Evolutionary conservation across 2,329 filamentous ascomycete genomes (phyloP).

Genomic region (Anthostomella pinea): DNA sequence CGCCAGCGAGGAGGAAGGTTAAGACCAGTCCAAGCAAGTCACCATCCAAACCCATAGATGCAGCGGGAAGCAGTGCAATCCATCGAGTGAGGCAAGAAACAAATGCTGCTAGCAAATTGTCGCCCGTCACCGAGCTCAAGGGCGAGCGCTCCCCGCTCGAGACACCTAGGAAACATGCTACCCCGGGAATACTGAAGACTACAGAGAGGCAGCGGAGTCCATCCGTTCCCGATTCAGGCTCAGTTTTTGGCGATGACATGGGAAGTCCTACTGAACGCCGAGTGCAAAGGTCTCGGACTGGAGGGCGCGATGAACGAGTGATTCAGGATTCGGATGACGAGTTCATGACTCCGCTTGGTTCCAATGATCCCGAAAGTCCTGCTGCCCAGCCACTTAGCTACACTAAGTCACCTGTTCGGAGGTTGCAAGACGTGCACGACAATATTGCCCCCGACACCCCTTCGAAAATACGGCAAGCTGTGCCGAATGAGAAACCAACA

Average conservation of each 20-base stretch:
- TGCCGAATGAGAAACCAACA: conserved; percentile 12
- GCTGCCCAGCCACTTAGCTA: conserved; percentile 17
- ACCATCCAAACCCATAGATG: conserved; percentile 13
- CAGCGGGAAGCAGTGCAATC: conserved; percentile 6
- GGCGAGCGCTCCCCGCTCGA: conserved; percentile 25
- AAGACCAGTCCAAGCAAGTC: conserved; percentile 20
- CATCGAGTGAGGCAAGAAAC: conserved; percentile 8
- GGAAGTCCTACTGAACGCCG: conserved; percentile 19
- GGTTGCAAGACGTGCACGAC: conserved; percentile 13
- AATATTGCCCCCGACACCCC: conserved; percentile 25
- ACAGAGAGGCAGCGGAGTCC: conserved; percentile 3
- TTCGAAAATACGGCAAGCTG: conserved; percentile 17
- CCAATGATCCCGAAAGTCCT: conserved; percentile 32
- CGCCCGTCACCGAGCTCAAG: conserved; percentile 14
- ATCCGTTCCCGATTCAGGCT: conserved; percentile 13
- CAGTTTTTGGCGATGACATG: conserved; percentile 14
- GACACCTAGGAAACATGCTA: conserved; percentile 16
- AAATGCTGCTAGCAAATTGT: conserved; percentile 7
- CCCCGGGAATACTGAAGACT: conserved; percentile 9
- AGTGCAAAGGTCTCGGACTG: conserved; percentile 16
- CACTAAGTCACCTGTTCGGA: conserved; percentile 14
- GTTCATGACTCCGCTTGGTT: conserved; percentile 41
- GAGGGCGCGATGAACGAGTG: conserved; percentile 35
- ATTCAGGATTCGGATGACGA: conserved; percentile 60
- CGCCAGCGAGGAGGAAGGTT: conserved; percentile 28